These are phyloP conservation scores for Phytophthora pluvialis DNA, from an alignment of 352 stramenopile species.

Conservation along the genomic window DNA sequence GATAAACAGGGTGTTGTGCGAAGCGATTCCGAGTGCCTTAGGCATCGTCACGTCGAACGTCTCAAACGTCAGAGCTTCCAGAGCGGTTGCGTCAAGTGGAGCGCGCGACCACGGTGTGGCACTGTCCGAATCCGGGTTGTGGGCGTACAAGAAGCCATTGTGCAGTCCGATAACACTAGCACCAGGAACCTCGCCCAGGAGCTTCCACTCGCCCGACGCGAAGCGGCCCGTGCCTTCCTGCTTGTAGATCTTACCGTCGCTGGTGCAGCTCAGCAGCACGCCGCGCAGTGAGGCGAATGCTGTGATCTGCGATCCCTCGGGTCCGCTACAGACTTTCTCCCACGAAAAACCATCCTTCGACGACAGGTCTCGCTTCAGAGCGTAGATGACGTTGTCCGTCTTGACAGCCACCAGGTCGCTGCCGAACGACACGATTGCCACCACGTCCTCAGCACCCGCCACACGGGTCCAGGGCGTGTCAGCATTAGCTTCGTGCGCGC, in stretches of 20 bases:
- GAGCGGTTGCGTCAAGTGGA: constrained; percentile 46
- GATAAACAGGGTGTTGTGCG: constrained; percentile 79
- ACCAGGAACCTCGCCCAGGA: constrained; percentile 51
- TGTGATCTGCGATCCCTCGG: constrained; percentile 44
- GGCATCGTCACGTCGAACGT: constrained; percentile 33
- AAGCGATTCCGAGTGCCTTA: constrained; percentile 62
- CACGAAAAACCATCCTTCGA: constrained; percentile 43
- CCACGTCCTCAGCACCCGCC: constrained; percentile 48
- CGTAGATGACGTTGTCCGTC: constrained; percentile 58
- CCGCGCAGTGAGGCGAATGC: constrained; percentile 75
- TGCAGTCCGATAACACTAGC: constrained; percentile 67
- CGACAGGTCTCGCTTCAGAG: constrained; percentile 44
- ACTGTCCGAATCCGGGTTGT: constrained; percentile 21
- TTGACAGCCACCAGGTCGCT: constrained; percentile 72
- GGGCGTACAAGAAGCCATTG: constrained; percentile 76
- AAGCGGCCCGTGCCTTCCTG: constrained; percentile 71
- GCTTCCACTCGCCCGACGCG: constrained; percentile 64
- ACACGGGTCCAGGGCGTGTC: constrained; percentile 50
- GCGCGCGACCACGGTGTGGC: constrained; percentile 57
- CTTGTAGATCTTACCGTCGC: constrained; percentile 65
- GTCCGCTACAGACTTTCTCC: constrained; percentile 59
- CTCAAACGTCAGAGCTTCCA: constrained; percentile 64
- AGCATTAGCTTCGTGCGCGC: constrained; percentile 57
- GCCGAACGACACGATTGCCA: constrained; percentile 78
- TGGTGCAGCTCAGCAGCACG: constrained; percentile 67